Evolutionary conservation across 1,284 basidiomycete species (phyloP).

Genomic region (Ustilago shanxiensis): DNA sequence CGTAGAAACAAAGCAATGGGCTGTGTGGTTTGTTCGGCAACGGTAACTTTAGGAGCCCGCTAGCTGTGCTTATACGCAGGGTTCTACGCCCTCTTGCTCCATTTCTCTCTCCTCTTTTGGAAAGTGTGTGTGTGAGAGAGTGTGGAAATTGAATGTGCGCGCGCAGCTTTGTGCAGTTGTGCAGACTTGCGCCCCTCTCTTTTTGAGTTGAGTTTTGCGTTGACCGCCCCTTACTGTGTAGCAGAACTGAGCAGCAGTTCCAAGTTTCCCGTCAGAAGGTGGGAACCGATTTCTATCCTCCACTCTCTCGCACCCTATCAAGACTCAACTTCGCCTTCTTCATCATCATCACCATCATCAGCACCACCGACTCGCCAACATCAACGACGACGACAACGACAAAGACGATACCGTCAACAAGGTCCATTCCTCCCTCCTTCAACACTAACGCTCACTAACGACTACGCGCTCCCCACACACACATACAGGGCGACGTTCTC

Average conservation of each 20-base stretch:
- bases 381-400: slow-evolving; percentile 4
- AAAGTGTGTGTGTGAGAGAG: not conserved
- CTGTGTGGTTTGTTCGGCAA: not conserved
- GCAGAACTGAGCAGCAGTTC: not conserved
- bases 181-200: not conserved
- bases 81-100: not conserved
- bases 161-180: slow-evolving; percentile 1
- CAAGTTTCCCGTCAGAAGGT: slow-evolving; percentile 1
- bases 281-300: not conserved
- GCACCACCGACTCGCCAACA: slow-evolving; percentile 9
- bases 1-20: no score
- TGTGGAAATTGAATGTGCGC: slow-evolving; percentile 2
- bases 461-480: not conserved
- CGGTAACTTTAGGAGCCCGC: not conserved
- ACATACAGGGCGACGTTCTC: not conserved
- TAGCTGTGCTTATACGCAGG: not conserved
- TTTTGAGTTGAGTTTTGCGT: not conserved
- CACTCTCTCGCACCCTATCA: not conserved
- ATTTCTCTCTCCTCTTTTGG: not conserved
- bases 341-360: not conserved
- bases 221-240: not conserved
- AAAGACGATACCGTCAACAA: slow-evolving; percentile 14
- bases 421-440: slow-evolving; percentile 3
- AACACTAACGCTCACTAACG: not conserved
- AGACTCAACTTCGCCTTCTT: not conserved